Evolutionary conservation across 2,329 filamentous ascomycete species (phyloP), one percentile per base, ranked within the genome.

Genomic region (Neonectria ditissima): DNA sequence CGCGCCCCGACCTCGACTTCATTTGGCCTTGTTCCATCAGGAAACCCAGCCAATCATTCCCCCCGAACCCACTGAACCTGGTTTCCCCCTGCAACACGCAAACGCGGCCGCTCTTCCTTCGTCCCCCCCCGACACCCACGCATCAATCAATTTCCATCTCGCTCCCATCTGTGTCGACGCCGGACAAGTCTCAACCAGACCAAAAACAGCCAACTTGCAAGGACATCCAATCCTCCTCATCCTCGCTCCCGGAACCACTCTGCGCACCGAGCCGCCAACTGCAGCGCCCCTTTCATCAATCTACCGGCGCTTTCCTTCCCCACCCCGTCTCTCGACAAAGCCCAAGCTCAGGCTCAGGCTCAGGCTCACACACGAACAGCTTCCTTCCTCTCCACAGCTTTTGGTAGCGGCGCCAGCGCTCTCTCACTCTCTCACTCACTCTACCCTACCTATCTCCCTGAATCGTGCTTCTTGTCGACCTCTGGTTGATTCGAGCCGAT

Each of bases 241-340:
- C 43, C 37, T 55, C 48, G n/a, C 30, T 22, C 20, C 41, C 34
- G 43, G 52, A 45, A 18, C 43, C 50, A 43, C 60, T 34, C 37
- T 45, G 60, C 55, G 55, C 60, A 58, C 60, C 50, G 37, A 57
- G 60, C 60, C 48, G 47, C 60, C 60, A 50, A 44, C 60, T 55
- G 55, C 60, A 59, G 32, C 55, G 60, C 47, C 54, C 60, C 60
- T 63, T 62, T 63, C 60, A 58, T 63, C 60, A 53, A 39, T n/a
- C 56, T 22, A 28, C 56, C 26, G 39, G 34, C 37, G 43, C 50
- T 51, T 58, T 50, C 50, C 52, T 55, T 32, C 50, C 50, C 60
- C 60, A 55, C 55, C 44, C 37, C 50, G 43, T 41, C 50, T 58
- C 50, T 55, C 34, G 47, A 63, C 50, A 58, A 58, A 22, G 57